Base-by-base conservation (phyloP, 2,329 filamentous ascomycete genomes). In the Akanthomyces lecanii region DNA sequence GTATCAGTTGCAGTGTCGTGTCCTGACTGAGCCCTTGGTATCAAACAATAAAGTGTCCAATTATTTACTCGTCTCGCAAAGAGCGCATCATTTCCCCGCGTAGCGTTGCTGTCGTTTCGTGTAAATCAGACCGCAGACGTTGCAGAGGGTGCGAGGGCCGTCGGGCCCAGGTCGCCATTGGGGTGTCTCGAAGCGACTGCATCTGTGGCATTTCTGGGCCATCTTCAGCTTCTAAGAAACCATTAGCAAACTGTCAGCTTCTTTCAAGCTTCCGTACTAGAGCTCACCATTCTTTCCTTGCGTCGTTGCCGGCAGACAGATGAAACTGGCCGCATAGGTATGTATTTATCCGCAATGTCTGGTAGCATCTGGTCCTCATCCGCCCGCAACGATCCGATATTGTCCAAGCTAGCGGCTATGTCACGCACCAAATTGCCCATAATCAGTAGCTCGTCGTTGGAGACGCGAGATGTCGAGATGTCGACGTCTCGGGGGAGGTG, bases 101-200 rank as follows among this genome's bases (percentile, higher is more conserved):
- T 56, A 47, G 23, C 40, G 36, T 42, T 58, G 45, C 12, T 63
- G 61, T 25, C 54, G 33, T 40, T 63, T 63, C 8, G 53, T 58
- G 38, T 63, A 63, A 7, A 63, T 30, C 36, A 63, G 28, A 5
- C 61, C 61, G 38, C 61, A 63, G 45, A 63, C 61, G 48, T 63
- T 63, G 47, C 61, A 63, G 16, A 63, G 53, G 8, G 53, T 63
- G 36, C 38, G 45, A 4, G 61, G 61, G 25, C 61, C 61, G 21
- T 63, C 54, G 10, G 61, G 61, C 5, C 61, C 61, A 10, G 61
- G 36, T 38, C 61, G 61, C 61, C 61, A 63, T n/a, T 57, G 44
- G 10, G 61, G 61, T n/a, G 61, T 63, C 5, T 63, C 54, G 47
- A 63, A 18, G 16, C 47, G 55, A 8, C 21, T 44, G 38, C 61